These are phyloP conservation scores for Cordyceps tenuipes DNA, from an alignment of 2,329 filamentous ascomycete genomes.

Conservation along the genomic window DNA sequence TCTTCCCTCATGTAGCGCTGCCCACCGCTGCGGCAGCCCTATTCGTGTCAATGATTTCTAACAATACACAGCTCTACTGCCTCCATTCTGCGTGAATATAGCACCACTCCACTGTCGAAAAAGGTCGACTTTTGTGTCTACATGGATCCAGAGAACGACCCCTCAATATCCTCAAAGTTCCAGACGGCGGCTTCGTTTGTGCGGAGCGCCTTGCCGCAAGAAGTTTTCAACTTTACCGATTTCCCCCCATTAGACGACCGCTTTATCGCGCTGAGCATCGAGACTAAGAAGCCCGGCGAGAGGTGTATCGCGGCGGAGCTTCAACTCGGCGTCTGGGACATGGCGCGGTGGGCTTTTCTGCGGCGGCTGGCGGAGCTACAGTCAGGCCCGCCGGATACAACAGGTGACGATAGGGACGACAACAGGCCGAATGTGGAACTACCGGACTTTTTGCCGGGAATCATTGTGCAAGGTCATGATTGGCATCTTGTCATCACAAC, in stretches of 20 bases:
- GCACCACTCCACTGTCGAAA: not conserved
- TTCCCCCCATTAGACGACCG: not conserved
- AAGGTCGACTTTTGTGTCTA: not conserved
- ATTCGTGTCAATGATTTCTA: not conserved
- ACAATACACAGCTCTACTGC: not conserved
- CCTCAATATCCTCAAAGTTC: not conserved
- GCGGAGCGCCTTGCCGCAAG: not conserved
- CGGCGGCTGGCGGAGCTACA: not conserved
- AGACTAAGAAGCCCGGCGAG: not conserved
- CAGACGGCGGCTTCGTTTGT: not conserved
- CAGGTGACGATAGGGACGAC: too few relatives aligned
- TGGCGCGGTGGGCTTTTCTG: not conserved
- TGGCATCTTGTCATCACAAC: too few relatives aligned
- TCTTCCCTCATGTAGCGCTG: not conserved
- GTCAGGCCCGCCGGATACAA: not conserved
- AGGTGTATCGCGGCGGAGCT: not conserved
- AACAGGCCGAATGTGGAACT: too few relatives aligned
- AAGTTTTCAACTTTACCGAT: not conserved
- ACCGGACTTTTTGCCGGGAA: too few relatives aligned
- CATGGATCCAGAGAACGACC: not conserved
- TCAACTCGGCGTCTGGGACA: not conserved
- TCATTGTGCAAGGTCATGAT: too few relatives aligned
- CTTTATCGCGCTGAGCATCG: not conserved
- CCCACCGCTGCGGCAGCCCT: too few relatives aligned
- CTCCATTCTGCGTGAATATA: not conserved